A percentile compares a stretch with the other conserved stretches of the same genome.
Evolutionary conservation across 2,329 filamentous ascomycete species (phyloP).

Genomic region (Mycosphaerella sp.): DNA sequence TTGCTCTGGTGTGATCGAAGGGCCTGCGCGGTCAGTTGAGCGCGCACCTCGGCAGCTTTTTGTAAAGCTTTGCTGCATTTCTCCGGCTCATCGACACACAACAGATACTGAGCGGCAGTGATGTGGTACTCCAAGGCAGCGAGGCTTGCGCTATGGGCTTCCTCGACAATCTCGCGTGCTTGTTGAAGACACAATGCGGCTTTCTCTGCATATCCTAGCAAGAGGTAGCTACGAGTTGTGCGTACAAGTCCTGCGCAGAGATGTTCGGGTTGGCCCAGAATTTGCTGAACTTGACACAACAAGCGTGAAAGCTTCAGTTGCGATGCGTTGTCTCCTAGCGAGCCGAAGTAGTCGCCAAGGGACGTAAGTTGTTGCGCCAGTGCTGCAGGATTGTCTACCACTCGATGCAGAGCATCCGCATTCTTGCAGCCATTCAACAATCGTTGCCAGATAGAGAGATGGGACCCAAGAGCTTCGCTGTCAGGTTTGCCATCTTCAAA

Average conservation of each 20-base stretch:
- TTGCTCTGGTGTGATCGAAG: conserved; percentile 20
- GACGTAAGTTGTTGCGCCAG: conserved; percentile 49
- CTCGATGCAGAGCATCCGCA: conserved; percentile 37
- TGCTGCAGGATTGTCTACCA: conserved; percentile 46
- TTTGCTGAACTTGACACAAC: conserved; percentile 5
- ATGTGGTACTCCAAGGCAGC: conserved; percentile 39
- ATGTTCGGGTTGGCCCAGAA: conserved; percentile 13
- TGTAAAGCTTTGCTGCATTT: conserved; percentile 17
- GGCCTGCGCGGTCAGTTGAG: conserved; percentile 13
- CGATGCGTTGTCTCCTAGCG: conserved; percentile 48
- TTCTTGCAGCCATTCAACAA: conserved; percentile 31
- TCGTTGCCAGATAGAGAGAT: conserved; percentile 35
- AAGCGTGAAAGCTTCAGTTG: conserved; percentile 15
- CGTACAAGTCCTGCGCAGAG: conserved; percentile 22
- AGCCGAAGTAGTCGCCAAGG: conserved; percentile 51
- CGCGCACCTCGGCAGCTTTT: conserved; percentile 16
- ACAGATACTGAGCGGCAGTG: conserved; percentile 19
- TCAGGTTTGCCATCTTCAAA: conserved; percentile 14
- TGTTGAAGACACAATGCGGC: conserved; percentile 53
- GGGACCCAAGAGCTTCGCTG: conserved; percentile 27
- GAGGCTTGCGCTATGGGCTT: conserved; percentile 39
- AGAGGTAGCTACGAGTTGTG: conserved; percentile 51
- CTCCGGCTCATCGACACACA: conserved; percentile 21
- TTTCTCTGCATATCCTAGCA: conserved; percentile 55
- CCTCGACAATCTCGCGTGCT: conserved; percentile 47